Conservation (phyloP, 495 filamentous ascomycete genomes). For the Pseudotulostoma volvatum region DNA sequence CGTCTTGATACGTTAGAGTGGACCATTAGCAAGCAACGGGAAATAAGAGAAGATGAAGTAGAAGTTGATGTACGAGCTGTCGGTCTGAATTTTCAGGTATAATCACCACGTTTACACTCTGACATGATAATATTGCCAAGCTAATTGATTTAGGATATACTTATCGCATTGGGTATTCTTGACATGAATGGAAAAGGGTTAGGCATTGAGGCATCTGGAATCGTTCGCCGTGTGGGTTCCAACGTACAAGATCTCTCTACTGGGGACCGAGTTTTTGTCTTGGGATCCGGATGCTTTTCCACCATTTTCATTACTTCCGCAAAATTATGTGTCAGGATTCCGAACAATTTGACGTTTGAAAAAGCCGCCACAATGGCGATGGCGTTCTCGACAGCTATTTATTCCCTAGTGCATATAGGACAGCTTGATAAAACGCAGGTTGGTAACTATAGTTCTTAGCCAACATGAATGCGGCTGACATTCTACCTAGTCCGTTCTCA, state of each 20-base stretch:
- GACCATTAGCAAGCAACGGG: constrained; percentile 2
- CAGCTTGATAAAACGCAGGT: constrained; percentile 12
- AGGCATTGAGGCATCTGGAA: constrained; percentile 26
- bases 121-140: too few relatives aligned
- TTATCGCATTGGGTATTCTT: constrained; percentile 16
- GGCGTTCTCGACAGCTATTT: constrained; percentile 24
- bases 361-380: constrained; percentile 28
- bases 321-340: constrained; percentile 15
- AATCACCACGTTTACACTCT: too few relatives aligned
- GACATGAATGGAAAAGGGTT: constrained; percentile 5
- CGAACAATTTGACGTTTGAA: constrained; percentile 18
- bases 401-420: constrained; percentile 20
- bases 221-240: constrained; percentile 18
- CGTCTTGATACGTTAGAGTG: constrained; percentile 14
- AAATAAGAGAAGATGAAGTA: constrained; percentile 11
- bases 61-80: constrained; percentile 24
- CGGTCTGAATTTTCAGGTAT: constrained; percentile 29
- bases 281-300: constrained; percentile 17
- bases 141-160: constrained; percentile 18
- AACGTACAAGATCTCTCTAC: constrained; percentile 11
- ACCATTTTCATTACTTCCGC: constrained; percentile 8
- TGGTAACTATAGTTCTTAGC: not conserved
- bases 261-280: constrained; percentile 28
- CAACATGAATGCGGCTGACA: too few relatives aligned
- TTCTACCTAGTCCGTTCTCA: constrained; percentile 21